Base-by-base conservation (phyloP, 2,329 filamentous ascomycete genomes). In the Acrodontium crateriforme region DNA sequence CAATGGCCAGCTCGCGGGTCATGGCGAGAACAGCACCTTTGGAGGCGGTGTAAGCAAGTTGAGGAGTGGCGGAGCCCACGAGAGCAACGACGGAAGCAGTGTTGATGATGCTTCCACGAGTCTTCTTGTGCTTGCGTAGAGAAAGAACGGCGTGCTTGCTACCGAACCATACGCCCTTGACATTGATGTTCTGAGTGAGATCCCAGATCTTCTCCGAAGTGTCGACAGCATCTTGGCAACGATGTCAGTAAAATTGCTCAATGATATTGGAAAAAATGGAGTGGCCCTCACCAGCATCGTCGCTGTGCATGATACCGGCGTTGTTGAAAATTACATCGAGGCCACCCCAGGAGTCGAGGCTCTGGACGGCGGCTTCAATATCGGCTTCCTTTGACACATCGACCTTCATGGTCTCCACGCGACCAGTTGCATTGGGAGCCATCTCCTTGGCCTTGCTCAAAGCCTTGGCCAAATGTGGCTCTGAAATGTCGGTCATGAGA, bases 111-210 rank as follows among this genome's bases (percentile, higher is more conserved):
- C 76, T 83, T 28, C 72, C 81, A 44, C 68, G 71, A 24, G 63
- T 71, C 72, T 94, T 94, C 30, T 70, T 69, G 64, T 91, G 67
- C 45, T 73, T 74, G 40, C 84, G 77, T 45, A 94, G 67, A 24
- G 80, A 71, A 27, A 87, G 64, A 16, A 94, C 75, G 5, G 85
- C 83, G 55, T 93, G 82, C 67, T 93, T 94, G 69, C 74, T 78
- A 35, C 85, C 85, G 54, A 73, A 94, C 85, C 85, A 93, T n/a
- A 94, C 85, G 23, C 85, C 85, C 70, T 94, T 94, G 56, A 93
- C 85, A 57, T 94, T 94, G 65, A 93, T 91, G 53, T 73, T 75
- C 37, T 92, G 83, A 4, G 85, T 94, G 41, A 92, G 62, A 48
- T 94, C 83, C 85, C 85, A 94, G 62, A 94, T 85, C 46, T 72